These are phyloP conservation scores for Termitomyces sp. DNA, from an alignment of 768 basidiomycete genomes.

Conservation along the genomic window DNA sequence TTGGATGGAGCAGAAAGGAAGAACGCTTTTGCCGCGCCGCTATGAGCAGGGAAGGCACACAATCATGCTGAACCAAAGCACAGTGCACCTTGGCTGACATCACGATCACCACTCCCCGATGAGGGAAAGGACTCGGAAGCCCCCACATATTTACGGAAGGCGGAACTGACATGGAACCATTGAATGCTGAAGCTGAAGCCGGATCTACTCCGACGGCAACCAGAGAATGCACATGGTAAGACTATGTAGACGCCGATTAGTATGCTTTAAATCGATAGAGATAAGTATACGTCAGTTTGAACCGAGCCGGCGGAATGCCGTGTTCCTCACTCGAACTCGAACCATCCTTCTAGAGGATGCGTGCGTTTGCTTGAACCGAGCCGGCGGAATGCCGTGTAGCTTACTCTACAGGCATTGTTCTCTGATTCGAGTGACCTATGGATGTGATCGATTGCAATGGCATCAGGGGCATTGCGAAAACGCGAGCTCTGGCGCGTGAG, in stretches of 20 bases:
- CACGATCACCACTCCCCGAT: neutral
- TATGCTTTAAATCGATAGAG: neutral
- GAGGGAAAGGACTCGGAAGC: neutral
- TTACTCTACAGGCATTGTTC: too few species aligned
- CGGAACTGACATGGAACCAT: neutral
- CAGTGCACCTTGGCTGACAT: neutral
- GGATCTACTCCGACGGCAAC: conserved; percentile 5
- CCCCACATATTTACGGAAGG: neutral
- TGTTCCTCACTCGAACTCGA: conserved; percentile 24
- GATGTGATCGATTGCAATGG: too few species aligned
- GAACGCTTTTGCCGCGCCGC: neutral
- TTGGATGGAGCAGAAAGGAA: neutral
- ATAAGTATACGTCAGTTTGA: conserved; percentile 25
- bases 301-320: conserved; percentile 46
- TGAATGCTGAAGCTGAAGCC: neutral
- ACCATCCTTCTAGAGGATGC: too few species aligned
- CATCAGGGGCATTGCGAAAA: too few species aligned
- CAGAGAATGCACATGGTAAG: too few species aligned
- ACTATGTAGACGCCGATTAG: neutral
- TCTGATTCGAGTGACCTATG: too few species aligned
- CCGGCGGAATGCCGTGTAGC: too few species aligned
- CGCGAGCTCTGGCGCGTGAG: too few species aligned
- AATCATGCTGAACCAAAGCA: neutral
- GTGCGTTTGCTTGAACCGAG: too few species aligned
- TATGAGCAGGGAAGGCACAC: neutral